Conservation (phyloP, 257 asterid genomes). For the Przewalskia tangutica region DNA sequence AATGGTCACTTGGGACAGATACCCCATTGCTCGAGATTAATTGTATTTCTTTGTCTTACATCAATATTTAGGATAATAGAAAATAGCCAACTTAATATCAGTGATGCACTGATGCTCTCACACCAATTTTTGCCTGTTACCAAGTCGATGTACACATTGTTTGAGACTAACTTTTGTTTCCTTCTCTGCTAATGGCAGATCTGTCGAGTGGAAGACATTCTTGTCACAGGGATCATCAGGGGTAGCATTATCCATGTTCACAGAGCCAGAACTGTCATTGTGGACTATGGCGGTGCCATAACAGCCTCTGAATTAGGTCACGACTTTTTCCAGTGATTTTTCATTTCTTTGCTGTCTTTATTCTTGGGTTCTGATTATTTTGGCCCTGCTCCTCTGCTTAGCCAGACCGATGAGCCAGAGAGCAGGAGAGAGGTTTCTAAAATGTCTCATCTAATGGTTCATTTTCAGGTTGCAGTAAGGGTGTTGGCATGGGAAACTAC, state of each 20-base stretch:
- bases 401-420: neutral
- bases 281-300: constrained; percentile 60
- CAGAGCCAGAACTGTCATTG: constrained; percentile 81
- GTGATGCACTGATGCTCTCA: neutral
- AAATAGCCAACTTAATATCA: neutral
- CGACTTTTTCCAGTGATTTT: constrained; percentile 1
- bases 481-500: constrained; percentile 90
- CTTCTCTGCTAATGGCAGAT: constrained; percentile 38
- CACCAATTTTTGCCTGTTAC: neutral
- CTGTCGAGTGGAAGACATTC: constrained; percentile 91
- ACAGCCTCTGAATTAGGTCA: constrained; percentile 90
- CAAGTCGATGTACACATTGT: neutral
- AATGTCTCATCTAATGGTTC: constrained; percentile 15
- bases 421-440: neutral
- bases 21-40: neutral
- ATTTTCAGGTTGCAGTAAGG: constrained; percentile 71
- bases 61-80: neutral
- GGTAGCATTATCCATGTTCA: constrained; percentile 94
- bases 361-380: constrained; percentile 6
- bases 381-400: neutral
- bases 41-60: neutral
- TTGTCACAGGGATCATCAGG: constrained; percentile 65
- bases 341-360: constrained; percentile 5
- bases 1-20: neutral
- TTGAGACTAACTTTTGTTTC: constrained; percentile 7